These are phyloP conservation scores for Quercus lobata DNA, from an alignment of 331 rosid genomes.

Conservation along the genomic window DNA sequence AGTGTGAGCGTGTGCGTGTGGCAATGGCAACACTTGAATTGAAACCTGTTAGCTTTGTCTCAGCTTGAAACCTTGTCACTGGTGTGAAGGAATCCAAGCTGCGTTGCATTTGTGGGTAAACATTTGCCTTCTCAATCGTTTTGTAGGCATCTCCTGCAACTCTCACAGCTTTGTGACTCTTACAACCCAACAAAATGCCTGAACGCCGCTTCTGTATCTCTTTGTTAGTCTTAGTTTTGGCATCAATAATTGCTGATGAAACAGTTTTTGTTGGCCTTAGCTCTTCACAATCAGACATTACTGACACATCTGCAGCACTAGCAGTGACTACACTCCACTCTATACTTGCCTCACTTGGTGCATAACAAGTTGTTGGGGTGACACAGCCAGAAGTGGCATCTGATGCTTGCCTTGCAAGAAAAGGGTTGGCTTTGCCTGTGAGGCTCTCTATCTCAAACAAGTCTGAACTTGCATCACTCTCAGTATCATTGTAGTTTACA, in stretches of 20 bases:
- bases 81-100: constrained; percentile 32
- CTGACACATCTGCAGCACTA: constrained; percentile 74
- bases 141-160: constrained; percentile 59
- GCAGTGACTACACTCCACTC: constrained; percentile 96
- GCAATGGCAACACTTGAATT: constrained; percentile 37
- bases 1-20: constrained; percentile 25
- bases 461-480: constrained; percentile 94
- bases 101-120: constrained; percentile 10
- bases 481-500: constrained; percentile 47
- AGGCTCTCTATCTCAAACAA: constrained; percentile 84
- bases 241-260: constrained; percentile 7
- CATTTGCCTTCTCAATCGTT: constrained; percentile 25
- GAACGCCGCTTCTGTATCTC: constrained; percentile 46
- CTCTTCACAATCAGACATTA: constrained; percentile 71
- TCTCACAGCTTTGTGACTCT: constrained; percentile 70
- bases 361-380: constrained; percentile 74
- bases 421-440: constrained; percentile 44
- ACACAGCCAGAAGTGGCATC: constrained; percentile 41
- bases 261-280: constrained; percentile 31
- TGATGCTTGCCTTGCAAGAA: constrained; percentile 42
- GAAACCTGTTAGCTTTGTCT: constrained; percentile 37
- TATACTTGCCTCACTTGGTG: constrained; percentile 95
- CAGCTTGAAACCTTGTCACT: constrained; percentile 40
- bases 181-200: constrained; percentile 57
- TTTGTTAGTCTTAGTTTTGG: constrained; percentile 25